Conservation (phyloP, 2,329 filamentous ascomycete species). For the Colletotrichum coccodes region DNA sequence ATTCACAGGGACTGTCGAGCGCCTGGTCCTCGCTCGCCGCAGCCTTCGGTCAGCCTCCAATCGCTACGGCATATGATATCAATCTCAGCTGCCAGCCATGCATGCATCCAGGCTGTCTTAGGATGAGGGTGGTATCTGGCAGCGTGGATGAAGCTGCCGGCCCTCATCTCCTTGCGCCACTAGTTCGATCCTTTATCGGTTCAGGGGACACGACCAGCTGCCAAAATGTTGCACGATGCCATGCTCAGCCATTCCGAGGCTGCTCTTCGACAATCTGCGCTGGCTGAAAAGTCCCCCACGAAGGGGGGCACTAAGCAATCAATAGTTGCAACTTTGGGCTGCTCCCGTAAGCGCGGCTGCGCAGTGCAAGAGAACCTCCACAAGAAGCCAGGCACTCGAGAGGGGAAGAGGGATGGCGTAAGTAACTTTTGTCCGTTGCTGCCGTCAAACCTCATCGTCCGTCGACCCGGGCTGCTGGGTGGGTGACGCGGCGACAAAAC, state of each 20-base stretch:
- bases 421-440: neutral
- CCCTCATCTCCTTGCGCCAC: constrained; percentile 9
- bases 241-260: neutral
- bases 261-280: constrained; percentile 4
- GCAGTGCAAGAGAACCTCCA: neutral
- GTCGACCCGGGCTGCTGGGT: neutral
- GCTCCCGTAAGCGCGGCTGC: neutral
- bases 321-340: constrained; percentile 7
- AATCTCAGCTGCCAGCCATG: neutral
- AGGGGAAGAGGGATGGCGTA: neutral
- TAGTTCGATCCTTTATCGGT: constrained; percentile 9
- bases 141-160: neutral
- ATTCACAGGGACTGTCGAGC: neutral
- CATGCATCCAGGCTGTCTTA: neutral
- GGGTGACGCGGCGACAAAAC: neutral
- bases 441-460: neutral
- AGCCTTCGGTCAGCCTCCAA: neutral
- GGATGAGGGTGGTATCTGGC: neutral
- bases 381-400: neutral
- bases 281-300: constrained; percentile 6
- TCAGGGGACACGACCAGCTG: neutral
- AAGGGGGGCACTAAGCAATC: neutral
- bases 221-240: constrained; percentile 17
- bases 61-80: neutral
- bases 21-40: neutral